Conservation (phyloP, 1,284 basidiomycete genomes). For the Cutaneotrichosporon sp. region DNA sequence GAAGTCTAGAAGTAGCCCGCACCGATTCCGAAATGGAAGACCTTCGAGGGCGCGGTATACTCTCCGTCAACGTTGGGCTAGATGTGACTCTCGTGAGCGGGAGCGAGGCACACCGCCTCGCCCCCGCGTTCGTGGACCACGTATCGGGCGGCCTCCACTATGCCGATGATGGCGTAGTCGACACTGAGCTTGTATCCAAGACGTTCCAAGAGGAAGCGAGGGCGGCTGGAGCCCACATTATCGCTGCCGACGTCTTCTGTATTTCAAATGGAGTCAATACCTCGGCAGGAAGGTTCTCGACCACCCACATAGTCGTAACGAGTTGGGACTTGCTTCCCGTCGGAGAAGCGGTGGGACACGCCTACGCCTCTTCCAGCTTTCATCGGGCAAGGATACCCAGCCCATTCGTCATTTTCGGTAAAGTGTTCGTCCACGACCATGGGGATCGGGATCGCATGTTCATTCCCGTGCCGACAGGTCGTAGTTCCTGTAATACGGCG, state of each 20-base stretch:
- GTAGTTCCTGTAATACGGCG: slow-evolving; percentile 21
- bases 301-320: slow-evolving; percentile 24
- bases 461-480: slow-evolving; percentile 24
- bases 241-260: not conserved
- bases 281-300: not conserved
- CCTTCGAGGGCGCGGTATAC: not conserved
- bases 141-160: slow-evolving; percentile 17
- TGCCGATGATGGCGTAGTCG: slow-evolving; percentile 29
- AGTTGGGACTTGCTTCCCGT: slow-evolving; percentile 30
- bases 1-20: slow-evolving; percentile 28
- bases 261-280: not conserved
- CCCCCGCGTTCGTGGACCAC: slow-evolving; percentile 23
- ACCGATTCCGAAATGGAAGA: not conserved
- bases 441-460: no score
- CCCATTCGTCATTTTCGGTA: no score
- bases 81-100: not conserved
- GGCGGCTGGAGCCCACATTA: slow-evolving; percentile 19
- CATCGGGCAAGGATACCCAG: no score
- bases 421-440: slow-evolving; percentile 29
- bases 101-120: slow-evolving; percentile 7
- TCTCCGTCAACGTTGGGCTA: not conserved
- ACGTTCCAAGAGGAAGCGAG: slow-evolving; percentile 21
- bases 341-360: slow-evolving; percentile 5
- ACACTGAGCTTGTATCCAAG: slow-evolving; percentile 20
- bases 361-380: no score